These are phyloP conservation scores for Amanita molliuscula DNA, from an alignment of 768 basidiomycete species.

Conservation along the genomic window DNA sequence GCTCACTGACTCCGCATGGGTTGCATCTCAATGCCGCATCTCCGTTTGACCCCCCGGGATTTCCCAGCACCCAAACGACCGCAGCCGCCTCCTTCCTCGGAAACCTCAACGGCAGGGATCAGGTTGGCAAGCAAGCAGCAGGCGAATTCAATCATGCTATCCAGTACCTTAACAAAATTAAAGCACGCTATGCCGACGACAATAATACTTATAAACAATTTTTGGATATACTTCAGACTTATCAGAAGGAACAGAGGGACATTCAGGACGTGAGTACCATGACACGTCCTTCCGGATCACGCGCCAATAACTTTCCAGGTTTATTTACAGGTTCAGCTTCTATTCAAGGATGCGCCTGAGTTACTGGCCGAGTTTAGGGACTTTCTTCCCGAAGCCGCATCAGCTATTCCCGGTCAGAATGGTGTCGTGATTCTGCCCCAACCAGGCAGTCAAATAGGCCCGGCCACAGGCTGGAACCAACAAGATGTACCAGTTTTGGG, in stretches of 20 bases:
- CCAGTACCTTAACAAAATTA: conserved; percentile 97
- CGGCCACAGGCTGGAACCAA: conserved; percentile 24
- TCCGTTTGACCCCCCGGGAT: conserved; percentile 28
- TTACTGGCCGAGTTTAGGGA: conserved; percentile 73
- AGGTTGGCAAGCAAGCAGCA: conserved; percentile 40
- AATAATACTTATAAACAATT: conserved; percentile 91
- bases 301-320: conserved; percentile 44
- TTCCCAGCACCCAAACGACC: conserved; percentile 36
- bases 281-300: conserved; percentile 2
- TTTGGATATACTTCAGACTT: conserved; percentile 78
- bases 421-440: conserved; percentile 43
- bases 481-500: conserved; percentile 26
- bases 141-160: conserved; percentile 91
- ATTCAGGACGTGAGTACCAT: conserved; percentile 51
- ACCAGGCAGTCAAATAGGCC: conserved; percentile 24
- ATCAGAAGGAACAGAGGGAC: conserved; percentile 75
- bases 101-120: conserved; percentile 40
- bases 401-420: conserved; percentile 26
- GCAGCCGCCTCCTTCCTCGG: conserved; percentile 61
- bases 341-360: conserved; percentile 78
- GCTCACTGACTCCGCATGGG: conserved; percentile 44
- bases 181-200: conserved; percentile 79
- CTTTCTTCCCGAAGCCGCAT: conserved; percentile 61
- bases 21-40: conserved; percentile 27
- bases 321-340: conserved; percentile 66